A percentile compares a stretch with the other conserved stretches of the same genome.
Conservation (phyloP, 163 green algal species). For the Scenedesmus sp. region DNA sequence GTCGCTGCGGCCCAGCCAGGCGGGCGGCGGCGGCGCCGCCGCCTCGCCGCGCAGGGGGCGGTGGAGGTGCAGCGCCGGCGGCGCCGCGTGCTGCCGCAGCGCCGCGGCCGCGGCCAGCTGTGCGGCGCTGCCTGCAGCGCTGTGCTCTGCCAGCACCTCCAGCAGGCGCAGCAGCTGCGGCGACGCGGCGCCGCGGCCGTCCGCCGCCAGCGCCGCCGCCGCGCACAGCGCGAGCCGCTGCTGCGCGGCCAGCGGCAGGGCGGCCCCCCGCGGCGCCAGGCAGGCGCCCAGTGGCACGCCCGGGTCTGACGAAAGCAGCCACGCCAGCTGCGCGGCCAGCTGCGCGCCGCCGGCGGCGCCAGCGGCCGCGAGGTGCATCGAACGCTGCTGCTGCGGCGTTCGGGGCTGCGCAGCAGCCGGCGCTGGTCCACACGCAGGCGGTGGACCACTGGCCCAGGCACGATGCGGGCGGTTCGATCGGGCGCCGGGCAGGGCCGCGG, state of each 20-base stretch:
- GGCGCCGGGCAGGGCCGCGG: no score
- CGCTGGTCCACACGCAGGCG: no score
- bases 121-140: not conserved
- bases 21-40: no score
- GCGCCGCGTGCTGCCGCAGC: constrained; percentile 5
- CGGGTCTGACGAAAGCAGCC: constrained; percentile 4
- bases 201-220: not conserved
- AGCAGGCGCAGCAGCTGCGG: constrained; percentile 1
- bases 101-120: constrained; percentile 7
- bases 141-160: not conserved
- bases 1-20: constrained; percentile 19
- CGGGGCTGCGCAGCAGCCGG: no score
- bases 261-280: not conserved
- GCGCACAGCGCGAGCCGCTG: constrained; percentile 9
- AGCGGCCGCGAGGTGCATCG: no score
- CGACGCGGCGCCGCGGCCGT: not conserved
- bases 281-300: not conserved
- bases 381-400: no score
- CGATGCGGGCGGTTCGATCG: no score
- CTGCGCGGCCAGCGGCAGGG: constrained; percentile 12
- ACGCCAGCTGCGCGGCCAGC: not conserved
- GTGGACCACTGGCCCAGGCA: no score
- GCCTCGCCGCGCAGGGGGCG: no score
- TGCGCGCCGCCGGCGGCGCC: no score
- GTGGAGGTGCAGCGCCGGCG: no score